These are phyloP conservation scores for Ajuga chamaepitys DNA, from an alignment of 257 asterid species.

Conservation along the genomic window DNA sequence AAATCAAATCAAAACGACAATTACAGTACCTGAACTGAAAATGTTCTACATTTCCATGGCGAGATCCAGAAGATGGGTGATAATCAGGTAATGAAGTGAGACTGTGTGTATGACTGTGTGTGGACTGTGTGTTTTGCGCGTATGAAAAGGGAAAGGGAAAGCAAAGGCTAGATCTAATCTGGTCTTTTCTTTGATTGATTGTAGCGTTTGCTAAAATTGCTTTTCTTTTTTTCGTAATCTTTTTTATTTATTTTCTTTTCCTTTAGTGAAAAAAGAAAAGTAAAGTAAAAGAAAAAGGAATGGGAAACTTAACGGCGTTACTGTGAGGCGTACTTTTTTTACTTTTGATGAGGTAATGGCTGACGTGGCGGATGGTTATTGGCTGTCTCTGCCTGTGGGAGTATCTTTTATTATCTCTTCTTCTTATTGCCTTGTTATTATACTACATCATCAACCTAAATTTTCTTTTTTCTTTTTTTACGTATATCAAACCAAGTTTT, in stretches of 20 bases:
- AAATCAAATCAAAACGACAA: constrained; percentile 4
- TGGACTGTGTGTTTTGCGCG: constrained; percentile 12
- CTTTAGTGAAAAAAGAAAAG: constrained; percentile 11
- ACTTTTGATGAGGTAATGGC: not conserved
- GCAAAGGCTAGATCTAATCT: constrained; percentile 42
- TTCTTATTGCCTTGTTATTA: no score
- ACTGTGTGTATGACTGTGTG: constrained; percentile 13
- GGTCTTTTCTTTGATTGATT: constrained; percentile 34
- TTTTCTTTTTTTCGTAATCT: constrained; percentile 16
- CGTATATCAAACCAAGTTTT: no score
- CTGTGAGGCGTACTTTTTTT: constrained; percentile 6
- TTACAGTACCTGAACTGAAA: constrained; percentile 28
- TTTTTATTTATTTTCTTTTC: not conserved
- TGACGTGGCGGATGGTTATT: constrained; percentile 12
- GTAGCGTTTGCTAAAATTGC: constrained; percentile 35
- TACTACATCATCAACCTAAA: no score
- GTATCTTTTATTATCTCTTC: not conserved
- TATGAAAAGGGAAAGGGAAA: constrained; percentile 21
- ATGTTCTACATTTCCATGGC: constrained; percentile 26
- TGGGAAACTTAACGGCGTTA: constrained; percentile 33
- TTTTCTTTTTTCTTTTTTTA: no score
- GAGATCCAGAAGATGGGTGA: constrained; percentile 27
- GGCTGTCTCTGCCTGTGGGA: not conserved
- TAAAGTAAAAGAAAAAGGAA: constrained; percentile 11
- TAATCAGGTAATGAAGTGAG: constrained; percentile 10